These are phyloP conservation scores for Apium graveolens DNA, from an alignment of 129 eudicot species.

Conservation along the genomic window DNA sequence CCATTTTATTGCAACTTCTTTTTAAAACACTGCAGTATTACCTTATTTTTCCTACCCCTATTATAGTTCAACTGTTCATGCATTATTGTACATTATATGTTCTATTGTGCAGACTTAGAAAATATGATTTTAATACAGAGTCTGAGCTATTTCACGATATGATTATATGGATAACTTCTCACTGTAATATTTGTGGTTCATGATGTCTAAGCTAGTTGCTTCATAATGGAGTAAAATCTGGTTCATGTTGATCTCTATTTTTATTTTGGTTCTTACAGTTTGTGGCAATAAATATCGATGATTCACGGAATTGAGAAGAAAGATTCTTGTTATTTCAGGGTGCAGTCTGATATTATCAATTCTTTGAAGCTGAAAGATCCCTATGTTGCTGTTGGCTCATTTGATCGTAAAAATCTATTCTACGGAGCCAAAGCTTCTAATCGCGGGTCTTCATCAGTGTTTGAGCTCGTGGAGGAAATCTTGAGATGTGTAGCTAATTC, in stretches of 20 bases:
- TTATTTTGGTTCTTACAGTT: not conserved
- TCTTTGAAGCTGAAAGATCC: conserved; percentile 65
- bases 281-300: not conserved
- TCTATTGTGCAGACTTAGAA: too few relatives aligned
- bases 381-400: conserved; percentile 71
- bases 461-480: conserved; percentile 57
- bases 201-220: not conserved
- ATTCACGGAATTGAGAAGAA: not conserved
- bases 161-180: not conserved
- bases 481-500: conserved; percentile 41
- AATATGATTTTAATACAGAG: too few relatives aligned
- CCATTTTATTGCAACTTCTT: not conserved
- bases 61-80: not conserved
- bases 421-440: conserved; percentile 71
- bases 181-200: not conserved
- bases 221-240: not conserved
- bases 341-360: conserved; percentile 51
- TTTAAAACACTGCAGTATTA: not conserved
- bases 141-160: not conserved
- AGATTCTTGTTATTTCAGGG: conserved; percentile 42
- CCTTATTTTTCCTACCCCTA: not conserved
- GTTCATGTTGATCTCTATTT: not conserved
- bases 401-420: conserved; percentile 80
- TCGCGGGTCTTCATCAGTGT: conserved; percentile 54
- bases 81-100: not conserved